Conservation (phyloP, 495 filamentous ascomycete species). For the Tuber umbilicatum region DNA sequence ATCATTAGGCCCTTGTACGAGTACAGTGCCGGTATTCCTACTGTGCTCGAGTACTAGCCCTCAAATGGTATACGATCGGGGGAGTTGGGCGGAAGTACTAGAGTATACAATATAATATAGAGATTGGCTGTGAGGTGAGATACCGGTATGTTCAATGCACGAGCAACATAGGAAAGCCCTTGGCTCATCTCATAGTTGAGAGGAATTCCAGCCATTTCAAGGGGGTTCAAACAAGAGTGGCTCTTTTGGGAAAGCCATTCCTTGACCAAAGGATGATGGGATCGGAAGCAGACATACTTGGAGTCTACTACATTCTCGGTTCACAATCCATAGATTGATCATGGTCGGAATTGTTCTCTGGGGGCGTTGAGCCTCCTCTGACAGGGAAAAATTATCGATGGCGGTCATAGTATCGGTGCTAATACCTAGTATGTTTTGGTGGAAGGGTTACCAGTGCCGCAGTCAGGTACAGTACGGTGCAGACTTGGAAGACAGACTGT, state of each 20-base stretch:
- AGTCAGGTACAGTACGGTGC: not conserved
- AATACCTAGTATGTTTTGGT: too few relatives aligned
- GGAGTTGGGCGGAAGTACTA: too few relatives aligned
- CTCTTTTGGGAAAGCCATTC: not conserved
- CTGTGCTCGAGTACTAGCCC: too few relatives aligned
- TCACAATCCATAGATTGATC: not conserved
- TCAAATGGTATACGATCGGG: too few relatives aligned
- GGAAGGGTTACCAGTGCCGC: too few relatives aligned
- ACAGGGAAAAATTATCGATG: not conserved
- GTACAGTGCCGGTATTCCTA: too few relatives aligned
- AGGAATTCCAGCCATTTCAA: not conserved
- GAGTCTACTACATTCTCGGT: not conserved
- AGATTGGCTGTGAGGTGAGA: too few relatives aligned
- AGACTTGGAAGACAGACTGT: constrained; percentile 14
- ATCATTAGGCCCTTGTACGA: too few relatives aligned
- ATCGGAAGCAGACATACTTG: not conserved
- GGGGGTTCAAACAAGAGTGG: not conserved
- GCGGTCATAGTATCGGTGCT: too few relatives aligned
- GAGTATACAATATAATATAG: too few relatives aligned
- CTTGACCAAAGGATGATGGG: not conserved
- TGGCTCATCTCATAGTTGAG: not conserved
- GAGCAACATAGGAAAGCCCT: not conserved
- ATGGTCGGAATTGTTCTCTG: not conserved
- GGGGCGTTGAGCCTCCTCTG: not conserved
- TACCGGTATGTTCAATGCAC: too few relatives aligned